Base-by-base conservation (phyloP, 306 rosid genomes). In the Castanea crenata region DNA sequence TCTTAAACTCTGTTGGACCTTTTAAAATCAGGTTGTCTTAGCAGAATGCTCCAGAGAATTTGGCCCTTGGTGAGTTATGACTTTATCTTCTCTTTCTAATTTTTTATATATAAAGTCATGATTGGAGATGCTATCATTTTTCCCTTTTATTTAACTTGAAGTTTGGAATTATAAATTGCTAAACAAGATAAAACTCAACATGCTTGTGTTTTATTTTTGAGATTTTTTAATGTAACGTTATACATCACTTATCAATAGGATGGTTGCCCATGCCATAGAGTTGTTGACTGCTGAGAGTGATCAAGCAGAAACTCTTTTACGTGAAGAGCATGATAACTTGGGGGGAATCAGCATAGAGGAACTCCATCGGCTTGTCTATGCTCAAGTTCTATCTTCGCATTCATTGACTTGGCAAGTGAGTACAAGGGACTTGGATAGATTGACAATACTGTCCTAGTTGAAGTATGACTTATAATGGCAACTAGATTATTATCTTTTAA, bases 381-480 rank as follows among this genome's bases (percentile, higher is more conserved):
- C 99, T 55, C 99, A 94, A 91, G 93, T 94, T 82, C 83, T 94
- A 54, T 93, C 94, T 52, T 91, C 97, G 18, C 92, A 94, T 81
- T 84, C 88, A 74, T 84, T 94, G 89, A 94, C 97, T 74, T 92
- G 97, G 97, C 97, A 94, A 89, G 99, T 94, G 83, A 90, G 95
- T 92, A 80, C 69, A 34, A 64, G 25, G 76, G 54, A 80, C 62
- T 70, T 77, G 6, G 83, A 54, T 75, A 6, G 70, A 32, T 56
- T 74, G 67, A 68, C 76, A 34, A 59, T 81, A 34, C 58, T 38
- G n/a, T 78, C 79, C 13, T 13, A n/a, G 70, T 71, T 80, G 58
- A 76, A 18, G 9, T 21, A 27, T 1, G 29, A 31, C 69, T 29
- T 29, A 32, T 64, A 64, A 31, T 64, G 21, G 3, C n/a, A 64